Evolutionary conservation across 768 basidiomycete genomes (phyloP), one percentile per base, ranked within the genome.

Genomic region (Suillus subaureus): DNA sequence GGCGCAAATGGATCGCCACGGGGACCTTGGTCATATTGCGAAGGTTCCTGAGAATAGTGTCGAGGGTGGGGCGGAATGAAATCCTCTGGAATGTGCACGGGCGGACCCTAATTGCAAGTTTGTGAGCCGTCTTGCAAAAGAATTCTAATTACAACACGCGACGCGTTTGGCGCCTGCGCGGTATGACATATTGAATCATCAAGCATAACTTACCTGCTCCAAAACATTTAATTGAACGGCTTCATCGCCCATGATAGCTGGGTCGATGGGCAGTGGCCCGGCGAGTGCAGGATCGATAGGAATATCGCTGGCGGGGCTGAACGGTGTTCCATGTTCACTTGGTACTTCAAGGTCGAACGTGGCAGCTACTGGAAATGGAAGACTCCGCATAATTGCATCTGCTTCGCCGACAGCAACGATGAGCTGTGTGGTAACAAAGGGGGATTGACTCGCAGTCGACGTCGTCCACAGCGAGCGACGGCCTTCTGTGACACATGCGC

Each of bases 1-100:
- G 88, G 91, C 62, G 91, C 89, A 73, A 93, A 93, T 45, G 92
- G 91, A 78, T 93, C 92, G 66, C 92, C 92, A 71, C 91, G 89
- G 18, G 92, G 92, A 28, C 86, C 90, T 74, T 90, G 85, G 43
- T 88, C 84, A 72, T 91, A 92, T 65, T 87, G 87, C 63, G 78
- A 77, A 39, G 77, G 77, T 52, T 77, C 72, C 69, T 69, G 73
- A 31, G 79, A 75, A 60, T 75, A 72, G 21, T 73, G 67, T 60
- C 67, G 66, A 52, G 61, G 66, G 28, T 26, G 67, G 13, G 45
- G 65, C 2, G 39, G 68, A 4, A 57, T 33, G 39, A 79, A 61
- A 21, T 65, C 74, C 43, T 74, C 76, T n/a, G 80, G 80, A 61
- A 75, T 49, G 64, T 75, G 68, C 55, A 70, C 66, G 45, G 74